A percentile compares a stretch with the other conserved stretches of the same genome.
Evolutionary conservation across 495 filamentous ascomycete genomes (phyloP).

Genomic region (Trichoderma parareesei): DNA sequence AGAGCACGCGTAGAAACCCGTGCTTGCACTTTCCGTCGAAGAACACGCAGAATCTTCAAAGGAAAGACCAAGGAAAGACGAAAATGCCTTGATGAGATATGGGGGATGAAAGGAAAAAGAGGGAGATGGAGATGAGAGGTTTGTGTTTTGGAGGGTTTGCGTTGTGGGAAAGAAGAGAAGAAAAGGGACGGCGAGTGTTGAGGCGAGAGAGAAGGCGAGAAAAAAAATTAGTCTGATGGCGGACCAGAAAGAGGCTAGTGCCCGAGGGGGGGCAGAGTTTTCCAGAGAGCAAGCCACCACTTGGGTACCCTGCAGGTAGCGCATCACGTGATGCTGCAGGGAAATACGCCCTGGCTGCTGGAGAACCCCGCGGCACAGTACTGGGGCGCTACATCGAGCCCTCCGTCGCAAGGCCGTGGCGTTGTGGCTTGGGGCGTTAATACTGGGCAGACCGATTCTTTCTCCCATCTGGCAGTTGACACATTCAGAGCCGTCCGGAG

Average conservation of each 20-base stretch:
- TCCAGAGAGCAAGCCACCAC: neutral
- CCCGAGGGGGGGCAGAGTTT: conserved; percentile 8
- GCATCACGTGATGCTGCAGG: neutral
- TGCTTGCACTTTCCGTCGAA: conserved; percentile 34
- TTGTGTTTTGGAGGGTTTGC: neutral
- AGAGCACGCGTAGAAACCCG: conserved; percentile 26
- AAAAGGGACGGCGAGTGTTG: conserved; percentile 17
- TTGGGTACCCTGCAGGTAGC: neutral
- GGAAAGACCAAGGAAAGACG: conserved; percentile 24
- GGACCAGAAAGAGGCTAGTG: conserved; percentile 8
- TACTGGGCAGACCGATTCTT: conserved; percentile 3
- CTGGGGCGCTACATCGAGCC: neutral
- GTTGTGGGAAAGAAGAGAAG: conserved; percentile 16
- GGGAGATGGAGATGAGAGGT: conserved; percentile 13
- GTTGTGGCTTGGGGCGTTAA: conserved; percentile 5
- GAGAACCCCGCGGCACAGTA: neutral
- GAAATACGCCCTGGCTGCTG: neutral
- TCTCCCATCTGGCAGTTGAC: neutral
- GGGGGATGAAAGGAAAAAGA: conserved; percentile 19
- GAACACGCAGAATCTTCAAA: conserved; percentile 34
- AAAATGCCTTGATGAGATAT: conserved; percentile 18
- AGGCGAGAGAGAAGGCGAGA: conserved; percentile 14
- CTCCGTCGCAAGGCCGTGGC: neutral
- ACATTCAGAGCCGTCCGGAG: too few species aligned
- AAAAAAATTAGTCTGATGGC: conserved; percentile 12